These are phyloP conservation scores for Austroboletus eburneus DNA, from an alignment of 768 basidiomycete species.

Conservation along the genomic window DNA sequence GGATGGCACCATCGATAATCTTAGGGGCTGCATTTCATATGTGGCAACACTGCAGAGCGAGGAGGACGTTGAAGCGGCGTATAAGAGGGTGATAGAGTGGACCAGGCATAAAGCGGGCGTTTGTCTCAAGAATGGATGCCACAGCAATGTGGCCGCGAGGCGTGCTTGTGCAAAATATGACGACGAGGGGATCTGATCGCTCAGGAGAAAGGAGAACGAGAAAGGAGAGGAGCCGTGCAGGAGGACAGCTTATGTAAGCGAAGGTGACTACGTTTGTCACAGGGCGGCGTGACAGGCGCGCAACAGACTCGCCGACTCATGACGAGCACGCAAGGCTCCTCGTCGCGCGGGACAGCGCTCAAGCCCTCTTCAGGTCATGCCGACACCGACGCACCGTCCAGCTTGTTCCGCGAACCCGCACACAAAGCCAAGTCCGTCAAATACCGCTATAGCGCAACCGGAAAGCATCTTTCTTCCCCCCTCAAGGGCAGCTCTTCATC, in stretches of 20 bases:
- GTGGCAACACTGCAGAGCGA: conserved; percentile 7
- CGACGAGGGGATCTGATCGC: conserved; percentile 7
- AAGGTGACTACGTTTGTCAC: conserved; percentile 9
- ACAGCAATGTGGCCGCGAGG: background rate
- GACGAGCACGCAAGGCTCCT: conserved; percentile 6
- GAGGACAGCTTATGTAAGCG: conserved; percentile 13
- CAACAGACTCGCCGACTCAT: background rate
- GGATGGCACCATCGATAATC: conserved; percentile 18
- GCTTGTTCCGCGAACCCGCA: conserved; percentile 24
- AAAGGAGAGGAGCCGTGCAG: too few relatives aligned
- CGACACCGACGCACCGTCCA: conserved; percentile 22
- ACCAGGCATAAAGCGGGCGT: background rate
- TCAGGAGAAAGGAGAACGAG: too few relatives aligned
- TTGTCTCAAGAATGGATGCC: too few relatives aligned
- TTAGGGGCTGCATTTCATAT: conserved; percentile 29
- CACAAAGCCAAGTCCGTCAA: conserved; percentile 26
- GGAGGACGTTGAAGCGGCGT: conserved; percentile 7
- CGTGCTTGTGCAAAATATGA: background rate
- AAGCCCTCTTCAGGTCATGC: conserved; percentile 22
- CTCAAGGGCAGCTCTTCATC: conserved; percentile 30
- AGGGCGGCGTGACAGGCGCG: conserved; percentile 12
- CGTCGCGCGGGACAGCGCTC: conserved; percentile 33
- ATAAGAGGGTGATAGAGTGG: conserved; percentile 23
- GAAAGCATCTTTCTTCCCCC: conserved; percentile 32
- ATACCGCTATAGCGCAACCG: conserved; percentile 30